Base-by-base conservation (phyloP, 345 rosid species). In the sweet orange (Citrus sinensis) region DNA sequence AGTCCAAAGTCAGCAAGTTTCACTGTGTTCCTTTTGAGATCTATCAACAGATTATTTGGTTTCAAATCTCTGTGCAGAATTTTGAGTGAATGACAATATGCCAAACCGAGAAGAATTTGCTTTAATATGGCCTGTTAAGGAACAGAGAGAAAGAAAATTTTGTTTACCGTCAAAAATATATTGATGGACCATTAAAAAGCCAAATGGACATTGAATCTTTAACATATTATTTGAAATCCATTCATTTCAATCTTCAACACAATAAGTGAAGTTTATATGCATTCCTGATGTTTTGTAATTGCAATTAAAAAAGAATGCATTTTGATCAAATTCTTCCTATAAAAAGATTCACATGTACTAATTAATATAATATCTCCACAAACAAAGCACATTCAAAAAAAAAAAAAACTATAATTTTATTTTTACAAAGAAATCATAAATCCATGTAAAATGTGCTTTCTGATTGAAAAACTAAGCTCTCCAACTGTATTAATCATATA, bases 1-100 rank as follows among this genome's bases (percentile, higher is more conserved):
- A 87, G 79, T 32, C 90, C 92, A 84, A 89, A 89, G 79, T 89
- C 90, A 16, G 90, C 90, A 37, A 89, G 84, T 83, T 89, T 89
- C 73, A 87, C 76, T 42, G 83, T 67, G 59, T 85, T 83, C 25
- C 84, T 84, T 16, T 76, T 79, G 65, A 84, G 84, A 84, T 87
- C 88, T n/a, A 89, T 80, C 42, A 89, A 88, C 76, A 87, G 63
- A 77, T 89, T 89, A 60, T 77, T 79, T 54, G 90, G 92, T 68
- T 85, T 85, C 85, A 89, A 68, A 78, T 89, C 92, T 83, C 88
- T 82, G 78, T 87, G 90, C 40, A 85, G 68, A 77, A 89, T 81
- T 77, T 85, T 80, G 65, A 80, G 85, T 69, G 92, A 85, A 84
- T 89, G 92, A 61, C 89, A 89, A 73, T 89, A 82, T 20, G 61